Percentiles rank a stretch among this genome's conserved stretches.
These are phyloP conservation scores for Cladosporium sphaerospermum DNA, from an alignment of 2,329 filamentous ascomycete genomes.

Conservation along the genomic window DNA sequence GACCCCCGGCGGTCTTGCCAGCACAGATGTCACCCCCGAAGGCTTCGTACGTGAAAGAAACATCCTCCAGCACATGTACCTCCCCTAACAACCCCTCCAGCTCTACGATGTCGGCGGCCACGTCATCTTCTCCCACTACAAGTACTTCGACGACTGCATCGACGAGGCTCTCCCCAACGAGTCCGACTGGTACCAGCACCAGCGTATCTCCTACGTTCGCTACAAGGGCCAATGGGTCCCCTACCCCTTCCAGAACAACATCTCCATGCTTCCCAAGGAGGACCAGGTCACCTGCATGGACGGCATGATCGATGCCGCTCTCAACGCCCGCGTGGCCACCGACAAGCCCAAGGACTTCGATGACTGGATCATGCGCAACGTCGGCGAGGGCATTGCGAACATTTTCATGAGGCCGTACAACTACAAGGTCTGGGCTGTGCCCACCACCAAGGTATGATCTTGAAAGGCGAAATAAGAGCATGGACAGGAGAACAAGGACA, in stretches of 20 bases:
- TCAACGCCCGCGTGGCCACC: slow-evolving; percentile 78
- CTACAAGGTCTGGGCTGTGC: slow-evolving; percentile 99
- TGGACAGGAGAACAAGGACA: background rate
- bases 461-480: slow-evolving; percentile 1
- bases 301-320: slow-evolving; percentile 88
- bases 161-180: slow-evolving; percentile 91
- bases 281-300: slow-evolving; percentile 94
- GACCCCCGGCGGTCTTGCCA: slow-evolving; percentile 89
- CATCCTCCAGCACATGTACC: background rate
- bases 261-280: slow-evolving; percentile 94
- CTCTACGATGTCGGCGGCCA: slow-evolving; percentile 98
- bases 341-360: slow-evolving; percentile 96
- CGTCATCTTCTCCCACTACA: slow-evolving; percentile 99
- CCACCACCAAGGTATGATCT: slow-evolving; percentile 76
- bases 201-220: slow-evolving; percentile 98
- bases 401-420: slow-evolving; percentile 99
- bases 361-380: slow-evolving; percentile 94
- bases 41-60: slow-evolving; percentile 71
- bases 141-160: slow-evolving; percentile 99
- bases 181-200: slow-evolving; percentile 94
- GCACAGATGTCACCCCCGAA: slow-evolving; percentile 89
- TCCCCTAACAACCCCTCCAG: slow-evolving; percentile 41
- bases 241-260: slow-evolving; percentile 99
- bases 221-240: slow-evolving; percentile 96
- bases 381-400: slow-evolving; percentile 82